Conservation (phyloP, 2,329 filamentous ascomycete genomes). For the Xylariaceae sp. region DNA sequence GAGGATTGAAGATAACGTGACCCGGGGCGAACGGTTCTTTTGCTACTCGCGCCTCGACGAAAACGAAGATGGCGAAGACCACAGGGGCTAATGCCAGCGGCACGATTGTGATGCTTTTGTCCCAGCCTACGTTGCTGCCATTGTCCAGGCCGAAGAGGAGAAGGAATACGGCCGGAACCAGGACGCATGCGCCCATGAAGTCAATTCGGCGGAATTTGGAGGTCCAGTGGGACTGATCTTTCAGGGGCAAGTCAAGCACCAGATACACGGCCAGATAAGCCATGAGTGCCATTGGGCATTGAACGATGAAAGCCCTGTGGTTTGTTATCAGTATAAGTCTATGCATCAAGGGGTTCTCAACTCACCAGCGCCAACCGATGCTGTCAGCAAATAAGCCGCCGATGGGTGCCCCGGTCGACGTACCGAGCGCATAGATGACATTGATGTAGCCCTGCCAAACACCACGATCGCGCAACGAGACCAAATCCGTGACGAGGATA, state of each 20-base stretch:
- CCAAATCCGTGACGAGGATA: constrained; percentile 46
- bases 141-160: constrained; percentile 66
- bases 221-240: constrained; percentile 57
- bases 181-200: constrained; percentile 63
- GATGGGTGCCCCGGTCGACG: constrained; percentile 32
- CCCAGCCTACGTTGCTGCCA: constrained; percentile 69
- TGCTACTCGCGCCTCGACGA: constrained; percentile 64
- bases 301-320: constrained; percentile 61
- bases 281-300: constrained; percentile 62
- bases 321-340: constrained; percentile 2
- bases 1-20: constrained; percentile 63
- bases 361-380: constrained; percentile 42
- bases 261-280: constrained; percentile 60
- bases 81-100: constrained; percentile 51
- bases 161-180: constrained; percentile 59
- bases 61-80: constrained; percentile 61
- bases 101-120: constrained; percentile 49
- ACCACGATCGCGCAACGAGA: constrained; percentile 43
- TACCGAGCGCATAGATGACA: constrained; percentile 32
- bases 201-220: constrained; percentile 64
- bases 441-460: constrained; percentile 38
- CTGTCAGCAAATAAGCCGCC: constrained; percentile 29
- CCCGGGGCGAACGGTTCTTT: constrained; percentile 69
- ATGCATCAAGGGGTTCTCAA: neutral
- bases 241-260: constrained; percentile 56